Evolutionary conservation across 306 rosid species (phyloP).

Genomic region (Lupinus albus): DNA sequence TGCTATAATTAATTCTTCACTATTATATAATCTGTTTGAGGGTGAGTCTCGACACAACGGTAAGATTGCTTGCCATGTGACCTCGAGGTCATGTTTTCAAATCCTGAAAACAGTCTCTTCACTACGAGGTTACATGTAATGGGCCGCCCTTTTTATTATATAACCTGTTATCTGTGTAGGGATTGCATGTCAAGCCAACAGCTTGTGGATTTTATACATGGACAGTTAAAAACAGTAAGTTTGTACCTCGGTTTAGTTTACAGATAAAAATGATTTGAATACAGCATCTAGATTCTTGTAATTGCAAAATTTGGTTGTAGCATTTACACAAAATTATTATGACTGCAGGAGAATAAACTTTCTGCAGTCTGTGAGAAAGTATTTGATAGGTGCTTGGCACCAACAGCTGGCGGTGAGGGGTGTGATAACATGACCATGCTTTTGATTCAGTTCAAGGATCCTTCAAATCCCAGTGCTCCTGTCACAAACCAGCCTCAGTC

Average conservation of each 20-base stretch:
- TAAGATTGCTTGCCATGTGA: no score
- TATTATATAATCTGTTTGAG: slow-evolving; percentile 31
- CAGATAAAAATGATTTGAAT: slow-evolving; percentile 14
- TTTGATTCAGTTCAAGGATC: slow-evolving; percentile 80
- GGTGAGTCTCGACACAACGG: no score
- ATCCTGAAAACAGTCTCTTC: no score
- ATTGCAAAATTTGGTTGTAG: slow-evolving; percentile 1
- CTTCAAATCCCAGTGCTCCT: slow-evolving; percentile 43
- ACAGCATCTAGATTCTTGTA: slow-evolving; percentile 18
- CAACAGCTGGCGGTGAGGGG: slow-evolving; percentile 86
- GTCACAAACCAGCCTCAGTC: slow-evolving; percentile 48
- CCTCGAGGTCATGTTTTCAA: no score
- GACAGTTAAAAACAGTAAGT: slow-evolving; percentile 68
- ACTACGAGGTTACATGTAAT: no score
- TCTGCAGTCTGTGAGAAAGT: slow-evolving; percentile 85
- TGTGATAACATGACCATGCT: slow-evolving; percentile 99
- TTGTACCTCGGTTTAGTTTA: slow-evolving; percentile 24
- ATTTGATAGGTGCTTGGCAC: slow-evolving; percentile 92
- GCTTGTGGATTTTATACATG: slow-evolving; percentile 76
- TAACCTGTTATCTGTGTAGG: slow-evolving; percentile 52
- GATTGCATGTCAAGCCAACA: slow-evolving; percentile 98
- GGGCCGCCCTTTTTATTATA: no score
- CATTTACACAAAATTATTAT: slow-evolving; percentile 14
- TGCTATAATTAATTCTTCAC: background rate
- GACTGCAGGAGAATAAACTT: slow-evolving; percentile 77